Evolutionary conservation across 208 protist genomes (phyloP).

Genomic region (Acanthamoeba sp.): DNA sequence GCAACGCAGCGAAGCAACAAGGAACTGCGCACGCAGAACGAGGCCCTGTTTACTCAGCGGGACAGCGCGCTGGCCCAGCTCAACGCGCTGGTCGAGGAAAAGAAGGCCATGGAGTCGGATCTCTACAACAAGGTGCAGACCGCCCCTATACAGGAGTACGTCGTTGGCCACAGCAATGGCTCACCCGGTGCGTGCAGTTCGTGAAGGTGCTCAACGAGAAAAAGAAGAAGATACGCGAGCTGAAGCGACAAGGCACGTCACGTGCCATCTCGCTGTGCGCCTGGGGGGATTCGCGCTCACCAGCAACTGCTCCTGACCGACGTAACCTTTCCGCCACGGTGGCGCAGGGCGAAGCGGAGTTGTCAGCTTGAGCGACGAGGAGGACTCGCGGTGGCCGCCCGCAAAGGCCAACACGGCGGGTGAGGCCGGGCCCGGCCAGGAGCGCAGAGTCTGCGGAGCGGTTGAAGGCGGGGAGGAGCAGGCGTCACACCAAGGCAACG

Average conservation of each 20-base stretch:
- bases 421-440: not conserved
- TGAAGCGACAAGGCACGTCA: slow-evolving; percentile 10
- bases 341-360: not conserved
- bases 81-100: slow-evolving; percentile 67
- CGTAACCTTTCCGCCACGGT: not conserved
- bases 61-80: slow-evolving; percentile 33
- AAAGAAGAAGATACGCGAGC: slow-evolving; percentile 69
- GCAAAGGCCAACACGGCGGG: not conserved
- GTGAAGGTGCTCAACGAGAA: slow-evolving; percentile 66
- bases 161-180: not conserved
- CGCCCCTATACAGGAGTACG: not conserved
- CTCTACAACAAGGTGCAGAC: slow-evolving; percentile 38
- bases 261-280: too few species aligned
- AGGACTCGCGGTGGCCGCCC: not conserved
- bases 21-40: slow-evolving; percentile 37
- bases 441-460: not conserved
- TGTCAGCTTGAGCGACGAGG: not conserved
- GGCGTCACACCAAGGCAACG: not conserved
- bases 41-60: slow-evolving; percentile 7
- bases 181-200: slow-evolving; percentile 19
- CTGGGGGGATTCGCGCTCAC: too few species aligned
- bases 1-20: slow-evolving; percentile 34
- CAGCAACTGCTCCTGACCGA: not conserved
- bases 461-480: not conserved
- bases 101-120: slow-evolving; percentile 49